phyloP scores from a whole-genome alignment of 2,329 filamentous ascomycete species.

The Xylariaceae sp. region DNA sequence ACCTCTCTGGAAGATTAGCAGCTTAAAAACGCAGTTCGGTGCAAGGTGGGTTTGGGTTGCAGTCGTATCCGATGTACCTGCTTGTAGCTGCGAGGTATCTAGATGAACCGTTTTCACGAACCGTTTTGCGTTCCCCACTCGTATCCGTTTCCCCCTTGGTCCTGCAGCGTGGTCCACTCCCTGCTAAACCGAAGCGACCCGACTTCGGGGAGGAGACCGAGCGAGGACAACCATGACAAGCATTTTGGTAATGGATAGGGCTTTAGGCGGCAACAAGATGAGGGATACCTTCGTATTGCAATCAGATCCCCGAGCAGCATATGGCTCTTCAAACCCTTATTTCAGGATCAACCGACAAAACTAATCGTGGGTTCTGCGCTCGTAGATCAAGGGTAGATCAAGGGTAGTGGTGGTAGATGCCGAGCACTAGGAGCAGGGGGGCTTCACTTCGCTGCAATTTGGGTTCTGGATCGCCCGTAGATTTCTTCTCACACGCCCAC shows the following conservation, averaged over 20 bases:
- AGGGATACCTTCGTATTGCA: too few relatives aligned
- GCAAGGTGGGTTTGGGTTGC: conserved; percentile 5
- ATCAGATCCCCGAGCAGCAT: too few relatives aligned
- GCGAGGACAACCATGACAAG: neutral
- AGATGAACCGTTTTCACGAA: conserved; percentile 15
- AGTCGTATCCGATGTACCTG: neutral
- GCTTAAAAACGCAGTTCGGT: neutral
- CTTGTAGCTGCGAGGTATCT: neutral
- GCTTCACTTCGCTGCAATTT: too few relatives aligned
- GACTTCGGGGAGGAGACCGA: conserved; percentile 10
- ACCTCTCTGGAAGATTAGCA: neutral
- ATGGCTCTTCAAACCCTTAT: too few relatives aligned
- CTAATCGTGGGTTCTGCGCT: too few relatives aligned
- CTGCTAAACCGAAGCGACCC: conserved; percentile 20
- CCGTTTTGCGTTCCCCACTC: conserved; percentile 6
- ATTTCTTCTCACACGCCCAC: conserved; percentile 2
- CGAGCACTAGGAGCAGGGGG: too few relatives aligned
- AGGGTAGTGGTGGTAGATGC: too few relatives aligned
- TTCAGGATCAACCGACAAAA: too few relatives aligned
- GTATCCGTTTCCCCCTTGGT: conserved; percentile 7
- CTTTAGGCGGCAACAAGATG: too few relatives aligned
- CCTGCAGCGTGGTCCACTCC: conserved; percentile 23
- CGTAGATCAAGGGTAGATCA: too few relatives aligned
- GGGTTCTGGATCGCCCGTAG: conserved; percentile 6
- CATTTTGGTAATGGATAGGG: too few relatives aligned